These are phyloP conservation scores for Piper longum DNA, from an alignment of 164 flowering plant genomes.

Conservation along the genomic window DNA sequence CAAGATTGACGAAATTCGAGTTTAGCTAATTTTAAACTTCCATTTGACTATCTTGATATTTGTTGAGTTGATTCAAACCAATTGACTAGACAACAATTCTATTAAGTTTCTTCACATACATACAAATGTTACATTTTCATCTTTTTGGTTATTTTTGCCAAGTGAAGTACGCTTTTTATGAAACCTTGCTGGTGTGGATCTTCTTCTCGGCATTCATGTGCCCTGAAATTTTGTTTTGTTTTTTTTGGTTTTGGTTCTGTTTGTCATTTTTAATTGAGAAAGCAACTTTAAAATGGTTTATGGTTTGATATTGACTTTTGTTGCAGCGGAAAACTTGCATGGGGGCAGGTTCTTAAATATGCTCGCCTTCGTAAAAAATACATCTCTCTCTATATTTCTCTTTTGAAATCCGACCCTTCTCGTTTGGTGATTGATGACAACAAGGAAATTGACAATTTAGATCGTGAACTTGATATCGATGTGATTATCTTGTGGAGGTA, in stretches of 20 bases:
- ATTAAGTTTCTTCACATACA: too few relatives aligned
- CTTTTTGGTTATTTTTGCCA: too few relatives aligned
- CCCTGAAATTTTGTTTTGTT: not conserved
- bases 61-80: too few relatives aligned
- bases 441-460: conserved; percentile 72
- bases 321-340: conserved; percentile 75
- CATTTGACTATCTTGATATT: too few relatives aligned
- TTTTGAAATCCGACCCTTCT: conserved; percentile 66
- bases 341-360: conserved; percentile 85
- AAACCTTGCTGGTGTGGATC: too few relatives aligned
- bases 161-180: too few relatives aligned
- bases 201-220: not conserved
- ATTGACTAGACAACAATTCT: too few relatives aligned
- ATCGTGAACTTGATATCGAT: conserved; percentile 79
- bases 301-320: conserved; percentile 1
- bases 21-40: too few relatives aligned
- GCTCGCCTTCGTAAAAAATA: conserved; percentile 73
- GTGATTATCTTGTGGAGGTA: conserved; percentile 97
- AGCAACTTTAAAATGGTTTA: not conserved
- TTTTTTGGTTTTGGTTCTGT: not conserved
- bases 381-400: conserved; percentile 68
- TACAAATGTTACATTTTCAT: too few relatives aligned
- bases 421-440: conserved; percentile 62
- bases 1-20: too few relatives aligned
- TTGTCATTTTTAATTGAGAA: not conserved